Evolutionary conservation across 805 yeast species (phyloP).

Genomic region (Lipomyces kockii): DNA sequence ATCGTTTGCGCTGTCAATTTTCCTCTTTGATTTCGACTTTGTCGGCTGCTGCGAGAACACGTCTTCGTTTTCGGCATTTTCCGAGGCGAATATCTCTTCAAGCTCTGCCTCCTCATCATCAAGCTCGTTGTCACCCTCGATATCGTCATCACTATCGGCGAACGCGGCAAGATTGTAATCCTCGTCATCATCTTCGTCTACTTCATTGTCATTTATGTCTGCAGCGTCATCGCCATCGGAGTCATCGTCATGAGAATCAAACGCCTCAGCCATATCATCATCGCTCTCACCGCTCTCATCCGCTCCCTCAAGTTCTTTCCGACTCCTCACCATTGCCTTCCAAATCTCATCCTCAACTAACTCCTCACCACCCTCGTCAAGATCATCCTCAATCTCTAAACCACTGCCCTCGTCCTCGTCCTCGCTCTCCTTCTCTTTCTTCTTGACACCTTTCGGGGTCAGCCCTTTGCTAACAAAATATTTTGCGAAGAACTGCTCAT

Average conservation of each 20-base stretch:
- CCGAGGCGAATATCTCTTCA: slow-evolving; percentile 33
- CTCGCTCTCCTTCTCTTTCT: slow-evolving; percentile 43
- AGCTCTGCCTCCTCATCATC: slow-evolving; percentile 45
- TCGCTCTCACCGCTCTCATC: slow-evolving; percentile 61
- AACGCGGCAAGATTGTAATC: slow-evolving; percentile 43
- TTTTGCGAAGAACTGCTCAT: slow-evolving; percentile 64
- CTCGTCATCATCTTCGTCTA: slow-evolving; percentile 43
- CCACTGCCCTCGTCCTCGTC: slow-evolving; percentile 45
- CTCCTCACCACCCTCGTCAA: slow-evolving; percentile 66
- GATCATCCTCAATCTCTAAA: slow-evolving; percentile 55
- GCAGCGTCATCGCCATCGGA: slow-evolving; percentile 46
- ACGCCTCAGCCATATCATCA: slow-evolving; percentile 47
- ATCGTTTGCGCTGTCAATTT: slow-evolving; percentile 40
- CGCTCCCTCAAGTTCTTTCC: slow-evolving; percentile 43
- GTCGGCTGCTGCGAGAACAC: slow-evolving; percentile 3
- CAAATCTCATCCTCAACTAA: slow-evolving; percentile 72
- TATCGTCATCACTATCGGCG: slow-evolving; percentile 32
- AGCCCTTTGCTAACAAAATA: slow-evolving; percentile 42
- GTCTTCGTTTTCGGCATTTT: slow-evolving; percentile 35
- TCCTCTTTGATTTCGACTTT: slow-evolving; percentile 22
- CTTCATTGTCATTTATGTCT: slow-evolving; percentile 52
- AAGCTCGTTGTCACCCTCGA: slow-evolving; percentile 39
- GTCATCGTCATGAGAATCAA: slow-evolving; percentile 44
- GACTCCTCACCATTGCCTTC: slow-evolving; percentile 76
- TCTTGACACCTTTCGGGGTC: slow-evolving; percentile 38